Base-by-base conservation (phyloP, 2,329 filamentous ascomycete species). In the Ophiostoma sp. region DNA sequence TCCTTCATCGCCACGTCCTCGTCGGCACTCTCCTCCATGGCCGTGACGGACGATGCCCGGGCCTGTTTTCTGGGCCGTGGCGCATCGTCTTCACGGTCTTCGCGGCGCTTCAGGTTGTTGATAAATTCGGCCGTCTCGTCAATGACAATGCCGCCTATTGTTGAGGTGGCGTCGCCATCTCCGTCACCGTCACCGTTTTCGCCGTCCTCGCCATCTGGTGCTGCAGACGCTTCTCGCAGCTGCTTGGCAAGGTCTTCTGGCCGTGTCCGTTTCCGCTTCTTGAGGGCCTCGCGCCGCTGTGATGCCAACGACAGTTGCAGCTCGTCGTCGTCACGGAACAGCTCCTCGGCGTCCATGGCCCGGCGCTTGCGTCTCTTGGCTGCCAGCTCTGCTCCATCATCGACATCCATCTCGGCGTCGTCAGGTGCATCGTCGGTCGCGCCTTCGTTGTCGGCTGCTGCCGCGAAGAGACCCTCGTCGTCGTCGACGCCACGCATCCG, bases 71-170 rank as follows among this genome's bases (percentile, higher is more conserved):
- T 63, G 22, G 19, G 50, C 15, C 69, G 39, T 25, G 31, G 50
- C 55, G 11, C 25, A 11, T 72, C 63, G 17, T 86, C 84, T 72
- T 88, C 86, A 2, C 86, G 84, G 8, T 86, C 85, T 25, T 85
- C 87, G 17, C 91, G 89, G 74, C 91, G 92, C 79, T 91, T 92
- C 72, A 99, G 83, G 72, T 94, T 94, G 33, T 94, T 92, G 39
- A 99, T 92, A 78, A 99, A 99, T 78, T 97, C 95, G 0, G 94
- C 94, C 0, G 95, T 97, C 80, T 98, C 96, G 75, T 98, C 95
- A 73, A 99, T 95, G n/a, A 98, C 88, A 1, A 99, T 85, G 1
- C 94, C 95, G 39, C 83, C 83, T 2, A 55, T 25, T 9, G 25
- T 50, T 2, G 69, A 55, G 2, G 74, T 25, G 5, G 36, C 36